Conservation (phyloP, 768 basidiomycete genomes). For the Russula dissimulans region DNA sequence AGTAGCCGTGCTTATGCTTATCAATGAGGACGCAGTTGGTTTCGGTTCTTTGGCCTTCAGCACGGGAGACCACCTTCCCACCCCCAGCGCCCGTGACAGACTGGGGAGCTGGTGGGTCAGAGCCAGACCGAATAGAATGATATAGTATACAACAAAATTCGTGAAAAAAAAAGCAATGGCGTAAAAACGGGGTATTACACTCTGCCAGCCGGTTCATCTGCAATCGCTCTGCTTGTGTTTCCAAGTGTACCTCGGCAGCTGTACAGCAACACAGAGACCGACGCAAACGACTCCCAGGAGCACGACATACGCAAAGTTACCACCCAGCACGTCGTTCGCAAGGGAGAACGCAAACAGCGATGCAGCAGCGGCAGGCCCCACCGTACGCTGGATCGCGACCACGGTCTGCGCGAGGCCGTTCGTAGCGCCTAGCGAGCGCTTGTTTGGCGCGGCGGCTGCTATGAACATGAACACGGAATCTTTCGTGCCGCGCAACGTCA, state of each 20-base stretch:
- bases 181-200: background rate
- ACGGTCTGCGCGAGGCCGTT: conserved; percentile 44
- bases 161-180: too few species aligned
- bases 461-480: conserved; percentile 69
- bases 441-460: conserved; percentile 53
- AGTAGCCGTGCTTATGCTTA: too few species aligned
- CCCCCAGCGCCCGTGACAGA: too few species aligned
- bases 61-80: too few species aligned
- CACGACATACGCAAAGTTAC: conserved; percentile 21
- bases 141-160: too few species aligned
- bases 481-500: conserved; percentile 9
- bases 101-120: too few species aligned
- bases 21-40: too few species aligned
- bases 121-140: too few species aligned
- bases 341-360: conserved; percentile 61
- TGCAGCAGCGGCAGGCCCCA: conserved; percentile 49
- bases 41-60: too few species aligned
- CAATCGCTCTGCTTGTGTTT: background rate
- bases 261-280: background rate
- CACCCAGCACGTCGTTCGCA: conserved; percentile 37
- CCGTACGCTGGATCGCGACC: conserved; percentile 31
- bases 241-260: conserved; percentile 3
- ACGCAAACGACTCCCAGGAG: background rate
- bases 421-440: conserved; percentile 55
- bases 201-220: background rate